Evolutionary conservation across 345 rosid genomes (phyloP), one percentile per base, ranked within the genome.

Genomic region (Hirschfeldia incana): DNA sequence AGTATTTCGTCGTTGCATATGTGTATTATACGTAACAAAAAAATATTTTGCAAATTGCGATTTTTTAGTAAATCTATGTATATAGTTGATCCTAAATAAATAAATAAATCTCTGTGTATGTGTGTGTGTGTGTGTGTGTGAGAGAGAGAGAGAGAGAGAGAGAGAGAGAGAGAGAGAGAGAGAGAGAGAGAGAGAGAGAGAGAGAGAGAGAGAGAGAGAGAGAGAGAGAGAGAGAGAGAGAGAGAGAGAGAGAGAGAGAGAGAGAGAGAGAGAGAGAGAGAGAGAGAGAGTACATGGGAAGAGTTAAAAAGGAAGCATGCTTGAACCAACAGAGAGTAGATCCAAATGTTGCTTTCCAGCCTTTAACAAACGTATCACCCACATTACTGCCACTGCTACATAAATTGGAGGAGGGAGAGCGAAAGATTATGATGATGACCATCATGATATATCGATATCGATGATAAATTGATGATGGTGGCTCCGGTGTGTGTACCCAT

Each of bases 271-370:
- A 21, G 21, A 21, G 21, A 21, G 21, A 21, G 21, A 21, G 21
- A 21, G 21, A 21, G 21, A 21, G 21, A 21, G 60, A 72, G 32
- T 32, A 73, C 82, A 67, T 46, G 46, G 75, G 70, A 69, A 62
- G 61, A 69, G 82, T 67, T 66, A 67, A 69, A 62, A 74, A 73
- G 57, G 66, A 74, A 68, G 82, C 78, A 74, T 79, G 83, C 79
- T 37, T 29, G 30, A 62, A 60, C 60, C 75, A 74, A 74, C 61
- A 49, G 37, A 68, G 78, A 74, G 74, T 64, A 39, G 78, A 69
- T 69, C 60, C 79, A 79, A 69, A 79, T 62, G 78, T 79, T 73
- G 83, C 83, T 80, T 80, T 80, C 78, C 75, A 74, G 79, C 83
- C 69, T 74, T 74, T 69, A 53, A 63, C 78, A 79, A 74, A 75